Evolutionary conservation across 306 rosid species (phyloP), one percentile per base, ranked within the genome.

Genomic region (Prinsepia uniflora): DNA sequence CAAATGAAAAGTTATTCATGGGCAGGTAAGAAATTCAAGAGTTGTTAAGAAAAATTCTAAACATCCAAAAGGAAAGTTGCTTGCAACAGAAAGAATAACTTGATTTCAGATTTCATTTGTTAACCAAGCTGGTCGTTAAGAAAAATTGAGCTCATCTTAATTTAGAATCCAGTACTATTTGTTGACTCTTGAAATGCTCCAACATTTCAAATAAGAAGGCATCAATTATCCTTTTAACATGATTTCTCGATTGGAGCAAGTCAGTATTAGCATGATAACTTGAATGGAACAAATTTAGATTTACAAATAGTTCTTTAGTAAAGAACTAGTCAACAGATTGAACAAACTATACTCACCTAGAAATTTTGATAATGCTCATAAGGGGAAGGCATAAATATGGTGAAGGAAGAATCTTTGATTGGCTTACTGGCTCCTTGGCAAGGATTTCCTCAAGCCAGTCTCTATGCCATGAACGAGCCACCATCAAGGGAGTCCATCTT

Each of bases 401-500:
- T 15, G 97, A 89, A 64, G 90, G 91, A 73, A 78, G 82, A 67
- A 79, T 87, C 76, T 68, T 87, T 20, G 83, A 54, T 76, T 57
- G 75, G 53, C 70, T 83, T 36, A 66, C 83, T 65, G 85, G 88
- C 71, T 85, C 87, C 6, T 79, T 19, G 82, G 80, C 86, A 63
- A 94, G 85, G 72, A 86, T 78, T 53, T 94, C 92, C 83, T 94
- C 96, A 9, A 94, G 95, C 84, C 87, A 78, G 71, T 76, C 79
- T 87, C 88, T 89, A 76, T 89, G 74, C 99, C 99, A 94, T 0
- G 97, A 91, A 19, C 86, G 91, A 72, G 99, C 96, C 59, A 94
- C 96, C 97, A 79, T 86, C 87, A 86, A 79, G 61, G 99, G 95
- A 8, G 85, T 91, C 96, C 90, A 91, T 73, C 99, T 95, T 83